Evolutionary conservation across 306 rosid species (phyloP), one percentile per base, ranked within the genome.

Genomic region (Cicer chorassanicum): DNA sequence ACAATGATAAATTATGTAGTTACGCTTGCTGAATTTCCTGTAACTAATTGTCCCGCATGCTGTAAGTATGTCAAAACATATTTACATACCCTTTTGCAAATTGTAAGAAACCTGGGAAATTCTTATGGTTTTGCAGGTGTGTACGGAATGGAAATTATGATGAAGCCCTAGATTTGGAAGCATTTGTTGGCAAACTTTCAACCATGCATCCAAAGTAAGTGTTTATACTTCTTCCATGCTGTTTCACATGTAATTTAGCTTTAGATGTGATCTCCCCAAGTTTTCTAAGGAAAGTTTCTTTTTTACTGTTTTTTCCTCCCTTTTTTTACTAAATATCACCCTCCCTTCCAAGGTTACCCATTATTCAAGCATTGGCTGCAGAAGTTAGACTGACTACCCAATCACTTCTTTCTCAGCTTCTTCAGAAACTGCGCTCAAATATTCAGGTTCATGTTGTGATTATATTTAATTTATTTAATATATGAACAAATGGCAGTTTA

Each of bases 111-210:
- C 80, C 45, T 68, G 44, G 24, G 29, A 71, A 62, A 56, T 70
- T 70, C 46, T 57, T 19, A 24, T 82, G 21, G 49, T 72, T 81
- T 57, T 80, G 83, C 87, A 92, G 99, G 68, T 94, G 99, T 81
- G 96, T 94, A 70, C 83, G 96, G 78, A 94, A 94, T 87, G 99
- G 97, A 80, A 94, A 94, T 84, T 94, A 86, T 38, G 99, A 94
- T 72, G 99, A 94, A 84, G 99, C 97, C 83, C 90, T 94, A 34
- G 99, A 90, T 84, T 78, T 94, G 83, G 99, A 94, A 86, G 96
- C 99, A 61, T 92, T 77, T 86, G 99, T 94, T 72, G 77, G 85
- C 78, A 94, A 94, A 82, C 93, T 94, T 74, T 92, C 97, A 66
- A 86, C 97, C 3, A 92, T 94, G 99, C 97, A 92, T 83, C 97